Base-by-base conservation (phyloP, 1,139 yeast species). In the Kluyveromyces sp. region DNA sequence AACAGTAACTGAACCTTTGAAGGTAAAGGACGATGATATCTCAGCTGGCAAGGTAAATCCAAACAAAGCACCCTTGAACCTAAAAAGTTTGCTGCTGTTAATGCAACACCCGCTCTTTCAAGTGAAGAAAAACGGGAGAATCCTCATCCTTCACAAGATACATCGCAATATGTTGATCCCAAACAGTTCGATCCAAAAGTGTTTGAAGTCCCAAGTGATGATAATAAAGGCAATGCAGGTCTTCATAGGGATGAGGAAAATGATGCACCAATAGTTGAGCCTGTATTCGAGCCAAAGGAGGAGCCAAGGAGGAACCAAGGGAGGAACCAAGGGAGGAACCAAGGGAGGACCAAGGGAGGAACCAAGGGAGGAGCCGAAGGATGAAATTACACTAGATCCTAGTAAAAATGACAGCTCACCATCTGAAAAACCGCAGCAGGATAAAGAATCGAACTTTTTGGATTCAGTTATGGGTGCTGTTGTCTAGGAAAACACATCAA, bases 381-480 rank as follows among this genome's bases (percentile, higher is more conserved):
- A 21, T 6, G 4, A 25, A 6, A 15, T 3, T 7, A 29, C 41
- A 10, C 21, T 38, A 30, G 41, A 38, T 15, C 34, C 34, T 7
- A 38, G 30, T 8, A 6, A 15, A 4, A 30, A 30, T 6, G 28
- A 29, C 27, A 26, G 4, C n/a, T 7, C 25, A 8, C 7, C 8
- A 15, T 7, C 41, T 31, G 34, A n/a, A 26, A 5, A n/a, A 7
- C 7, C 29, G 7, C 21, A 2, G 8, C 8, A 38, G 4, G 3
- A 8, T 26, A n/a, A 30, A 3, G 39, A 37, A n/a, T 8, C n/a
- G 5, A 34, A 34, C 4, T 6, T 38, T 8, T 38, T 34, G 41
- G 30, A 27, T 38, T 38, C 41, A n/a, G 41, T 38, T 4, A 38
- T 38, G 41, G 34, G 26, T 7, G 34, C 41, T 7, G 41, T 38